Evolutionary conservation across 139 green algal species (phyloP), one percentile per base, ranked within the genome.

Genomic region (Asterochloris erici): DNA sequence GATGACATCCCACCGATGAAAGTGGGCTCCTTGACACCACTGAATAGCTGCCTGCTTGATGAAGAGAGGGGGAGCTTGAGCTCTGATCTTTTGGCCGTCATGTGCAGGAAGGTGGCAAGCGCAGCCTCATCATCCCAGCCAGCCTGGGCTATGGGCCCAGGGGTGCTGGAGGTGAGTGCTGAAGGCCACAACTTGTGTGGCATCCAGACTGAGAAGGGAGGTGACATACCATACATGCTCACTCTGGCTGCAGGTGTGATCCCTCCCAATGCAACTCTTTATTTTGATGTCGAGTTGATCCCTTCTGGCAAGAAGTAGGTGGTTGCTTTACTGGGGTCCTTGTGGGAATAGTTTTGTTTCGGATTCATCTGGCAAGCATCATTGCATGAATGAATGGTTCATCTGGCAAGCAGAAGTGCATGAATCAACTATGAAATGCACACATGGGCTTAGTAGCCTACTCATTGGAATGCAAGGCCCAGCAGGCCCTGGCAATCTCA

Each of bases 1-100:
- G 88, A 94, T 63, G 90, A 88, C 47, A 89, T 98, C 10, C 94
- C 93, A 6, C 74, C 94, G 73, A 98, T 98, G 95, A 96, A 96
- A 89, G 89, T 91, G 29, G 16, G 76, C 19, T 71, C 19, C 66
- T 24, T 61, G 14, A 16, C 29, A 66, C 4, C 13, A 80, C 21
- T 17, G 0, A 29, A 23, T 63, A 19, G 17, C 19, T 38, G 16
- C 54, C 27, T 24, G 14, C 26, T 63, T 71, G 66, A 21, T 2
- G 17, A 9, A 71, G n/a, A 21, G 2, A 26, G 66, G 21, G 66
- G 21, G 66, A 21, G 66, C 21, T 54, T 19, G 24, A 60, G 16
- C 21, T 13, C 23, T 12, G 23, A 77, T 62, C 10, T 28, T 81
- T 16, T 64, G 63, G 47, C n/a, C 60, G 23, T 26, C 14, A 13